These are phyloP conservation scores for Graphilbum sp. DNA, from an alignment of 2,329 filamentous ascomycete genomes.

Conservation along the genomic window DNA sequence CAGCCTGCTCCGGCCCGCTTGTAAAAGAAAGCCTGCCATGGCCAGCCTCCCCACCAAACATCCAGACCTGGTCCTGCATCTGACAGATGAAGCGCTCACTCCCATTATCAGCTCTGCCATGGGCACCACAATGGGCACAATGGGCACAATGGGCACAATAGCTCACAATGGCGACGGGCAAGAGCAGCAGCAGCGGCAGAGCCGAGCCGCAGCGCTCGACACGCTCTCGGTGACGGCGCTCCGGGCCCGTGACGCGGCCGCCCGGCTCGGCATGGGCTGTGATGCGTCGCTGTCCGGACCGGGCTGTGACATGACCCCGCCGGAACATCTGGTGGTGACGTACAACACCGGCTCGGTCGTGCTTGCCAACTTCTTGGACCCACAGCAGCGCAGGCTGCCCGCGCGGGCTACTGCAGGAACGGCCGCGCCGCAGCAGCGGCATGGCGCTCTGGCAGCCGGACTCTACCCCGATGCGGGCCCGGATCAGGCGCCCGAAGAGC, in stretches of 20 bases:
- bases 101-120: conserved; percentile 36
- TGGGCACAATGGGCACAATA: neutral
- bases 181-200: conserved; percentile 5
- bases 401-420: neutral
- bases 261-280: conserved; percentile 34
- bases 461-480: too few relatives aligned
- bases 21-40: conserved; percentile 13
- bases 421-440: neutral
- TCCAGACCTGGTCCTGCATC: conserved; percentile 36
- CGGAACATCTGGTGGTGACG: conserved; percentile 43
- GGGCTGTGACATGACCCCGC: conserved; percentile 23
- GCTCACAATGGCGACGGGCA: neutral
- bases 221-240: conserved; percentile 35
- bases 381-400: conserved; percentile 7
- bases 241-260: conserved; percentile 33
- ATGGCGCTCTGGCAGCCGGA: too few relatives aligned
- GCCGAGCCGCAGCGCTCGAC: conserved; percentile 28
- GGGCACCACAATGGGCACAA: neutral
- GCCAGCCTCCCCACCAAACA: conserved; percentile 29
- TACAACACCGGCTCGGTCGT: conserved; percentile 22
- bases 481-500: too few relatives aligned
- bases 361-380: conserved; percentile 28
- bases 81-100: conserved; percentile 38
- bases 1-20: neutral
- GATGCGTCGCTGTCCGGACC: conserved; percentile 17